phyloP scores from a whole-genome alignment of 495 filamentous ascomycete genomes.

The Pseudomonodictys pantanalensis region DNA sequence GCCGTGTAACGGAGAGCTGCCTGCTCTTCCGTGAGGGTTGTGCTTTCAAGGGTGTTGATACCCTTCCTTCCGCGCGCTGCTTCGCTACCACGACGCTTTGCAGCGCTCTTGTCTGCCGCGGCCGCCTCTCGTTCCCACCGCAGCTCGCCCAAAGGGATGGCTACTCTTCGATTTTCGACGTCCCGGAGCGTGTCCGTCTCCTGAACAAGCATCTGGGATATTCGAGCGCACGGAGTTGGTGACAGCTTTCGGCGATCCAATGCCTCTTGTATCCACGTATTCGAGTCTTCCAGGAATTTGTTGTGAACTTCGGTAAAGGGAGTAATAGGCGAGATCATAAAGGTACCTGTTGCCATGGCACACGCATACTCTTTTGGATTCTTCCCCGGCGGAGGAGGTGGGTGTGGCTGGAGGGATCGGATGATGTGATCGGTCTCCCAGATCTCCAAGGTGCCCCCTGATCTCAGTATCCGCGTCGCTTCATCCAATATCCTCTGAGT shows the following conservation, averaged over 20 bases:
- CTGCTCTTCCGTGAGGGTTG: conserved; percentile 65
- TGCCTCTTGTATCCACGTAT: conserved; percentile 73
- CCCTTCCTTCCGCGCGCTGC: conserved; percentile 39
- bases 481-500: conserved; percentile 72
- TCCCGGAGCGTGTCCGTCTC: conserved; percentile 70
- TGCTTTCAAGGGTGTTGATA: conserved; percentile 1
- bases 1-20: conserved; percentile 73
- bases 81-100: conserved; percentile 29
- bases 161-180: conserved; percentile 70
- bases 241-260: conserved; percentile 69
- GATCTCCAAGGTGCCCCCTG: conserved; percentile 78
- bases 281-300: conserved; percentile 78
- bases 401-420: conserved; percentile 72
- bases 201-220: conserved; percentile 74
- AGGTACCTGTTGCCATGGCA: conserved; percentile 67
- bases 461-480: conserved; percentile 70
- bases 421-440: conserved; percentile 82
- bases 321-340: conserved; percentile 77
- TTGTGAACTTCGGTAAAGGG: conserved; percentile 76
- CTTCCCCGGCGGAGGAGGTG: conserved; percentile 55
- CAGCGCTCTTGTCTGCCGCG: conserved; percentile 43
- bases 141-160: conserved; percentile 80
- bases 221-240: conserved; percentile 73
- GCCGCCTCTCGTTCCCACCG: conserved; percentile 85
- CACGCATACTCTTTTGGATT: conserved; percentile 59